Evolutionary conservation across 805 yeast genomes (phyloP).

Genomic region (Cyberlindnera americana): DNA sequence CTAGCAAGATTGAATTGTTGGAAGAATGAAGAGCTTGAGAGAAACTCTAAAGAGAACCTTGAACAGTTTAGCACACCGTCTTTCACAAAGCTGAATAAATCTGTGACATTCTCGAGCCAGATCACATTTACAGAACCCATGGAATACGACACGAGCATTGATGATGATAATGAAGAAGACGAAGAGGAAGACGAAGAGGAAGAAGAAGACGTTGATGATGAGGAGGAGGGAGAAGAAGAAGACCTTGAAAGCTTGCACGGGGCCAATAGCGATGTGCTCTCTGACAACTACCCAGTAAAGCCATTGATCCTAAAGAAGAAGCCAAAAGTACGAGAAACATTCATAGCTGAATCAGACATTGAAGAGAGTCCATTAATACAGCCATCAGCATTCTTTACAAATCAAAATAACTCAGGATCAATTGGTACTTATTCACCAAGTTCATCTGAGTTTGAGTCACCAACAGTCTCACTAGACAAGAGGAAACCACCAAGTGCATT

Average conservation of each 20-base stretch:
- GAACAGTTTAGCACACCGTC: slow-evolving; percentile 7
- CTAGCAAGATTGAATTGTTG: slow-evolving; percentile 89
- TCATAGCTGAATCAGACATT: slow-evolving; percentile 18
- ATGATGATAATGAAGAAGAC: slow-evolving; percentile 14
- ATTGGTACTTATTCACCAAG: slow-evolving; percentile 47
- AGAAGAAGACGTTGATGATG: background rate
- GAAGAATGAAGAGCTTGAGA: slow-evolving; percentile 67
- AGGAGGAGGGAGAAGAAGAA: slow-evolving; percentile 12
- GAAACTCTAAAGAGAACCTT: slow-evolving; percentile 14
- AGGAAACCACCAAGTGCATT: slow-evolving; percentile 13
- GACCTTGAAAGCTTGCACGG: too few species aligned
- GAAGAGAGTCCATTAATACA: slow-evolving; percentile 26
- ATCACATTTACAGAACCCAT: slow-evolving; percentile 18
- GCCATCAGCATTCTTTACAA: slow-evolving; percentile 29
- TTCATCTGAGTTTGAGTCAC: slow-evolving; percentile 42
- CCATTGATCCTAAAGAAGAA: slow-evolving; percentile 22
- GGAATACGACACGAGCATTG: too few species aligned
- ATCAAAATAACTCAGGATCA: slow-evolving; percentile 34
- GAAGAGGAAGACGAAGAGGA: slow-evolving; percentile 15
- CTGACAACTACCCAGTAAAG: slow-evolving; percentile 23
- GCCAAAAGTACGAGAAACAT: background rate
- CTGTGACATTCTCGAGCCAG: slow-evolving; percentile 22
- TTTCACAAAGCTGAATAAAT: slow-evolving; percentile 13
- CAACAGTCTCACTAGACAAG: slow-evolving; percentile 26
- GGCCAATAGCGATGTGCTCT: slow-evolving; percentile 19